phyloP scores from a whole-genome alignment of 805 yeast species.

The Spathaspora sp. region DNA sequence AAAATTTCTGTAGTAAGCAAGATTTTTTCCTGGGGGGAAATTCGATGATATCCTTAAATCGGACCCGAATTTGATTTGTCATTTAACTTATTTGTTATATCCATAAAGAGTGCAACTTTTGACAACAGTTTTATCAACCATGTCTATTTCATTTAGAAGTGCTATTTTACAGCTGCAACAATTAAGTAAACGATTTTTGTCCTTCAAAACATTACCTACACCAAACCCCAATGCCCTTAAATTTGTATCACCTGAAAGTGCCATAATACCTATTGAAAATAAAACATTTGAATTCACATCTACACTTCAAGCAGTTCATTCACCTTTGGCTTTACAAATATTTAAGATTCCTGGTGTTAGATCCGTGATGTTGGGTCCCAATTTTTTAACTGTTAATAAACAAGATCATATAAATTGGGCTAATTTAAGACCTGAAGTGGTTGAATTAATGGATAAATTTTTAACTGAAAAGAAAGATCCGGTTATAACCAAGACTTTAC shows the following conservation, averaged over 20 bases:
- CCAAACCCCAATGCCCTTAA: slow-evolving; percentile 77
- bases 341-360: slow-evolving; percentile 63
- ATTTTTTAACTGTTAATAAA: slow-evolving; percentile 70
- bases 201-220: slow-evolving; percentile 51
- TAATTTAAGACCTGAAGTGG: slow-evolving; percentile 50
- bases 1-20: background rate
- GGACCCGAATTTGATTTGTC: background rate
- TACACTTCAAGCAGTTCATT: slow-evolving; percentile 51
- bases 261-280: slow-evolving; percentile 43
- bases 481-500: slow-evolving; percentile 35
- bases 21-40: background rate
- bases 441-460: slow-evolving; percentile 56
- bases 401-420: slow-evolving; percentile 62
- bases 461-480: slow-evolving; percentile 37
- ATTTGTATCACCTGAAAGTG: slow-evolving; percentile 48
- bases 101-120: background rate
- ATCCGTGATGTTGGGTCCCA: slow-evolving; percentile 70
- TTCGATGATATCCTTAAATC: background rate
- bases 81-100: background rate
- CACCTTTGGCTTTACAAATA: slow-evolving; percentile 61
- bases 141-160: background rate
- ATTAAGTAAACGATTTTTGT: slow-evolving; percentile 17
- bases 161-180: background rate
- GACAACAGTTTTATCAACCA: background rate
- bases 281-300: slow-evolving; percentile 53